These are phyloP conservation scores for Curvularia hawaiiensis DNA, from an alignment of 2,329 filamentous ascomycete genomes.

Conservation along the genomic window DNA sequence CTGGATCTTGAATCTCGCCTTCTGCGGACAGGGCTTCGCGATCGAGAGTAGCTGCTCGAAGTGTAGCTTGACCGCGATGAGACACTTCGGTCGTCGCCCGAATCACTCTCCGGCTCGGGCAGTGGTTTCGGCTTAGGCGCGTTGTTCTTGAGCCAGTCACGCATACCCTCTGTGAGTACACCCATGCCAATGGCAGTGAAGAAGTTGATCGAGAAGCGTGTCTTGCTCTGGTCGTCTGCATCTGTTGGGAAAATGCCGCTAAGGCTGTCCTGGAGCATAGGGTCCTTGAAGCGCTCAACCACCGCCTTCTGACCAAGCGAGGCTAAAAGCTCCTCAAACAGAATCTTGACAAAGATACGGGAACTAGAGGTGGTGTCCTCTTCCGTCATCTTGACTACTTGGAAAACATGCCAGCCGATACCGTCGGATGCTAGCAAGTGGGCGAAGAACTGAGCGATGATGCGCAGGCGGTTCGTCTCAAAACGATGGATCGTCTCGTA, in stretches of 20 bases:
- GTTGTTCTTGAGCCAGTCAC: slow-evolving; percentile 80
- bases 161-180: slow-evolving; percentile 90
- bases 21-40: slow-evolving; percentile 28
- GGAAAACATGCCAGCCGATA: slow-evolving; percentile 89
- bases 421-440: slow-evolving; percentile 87
- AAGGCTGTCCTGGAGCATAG: slow-evolving; percentile 73
- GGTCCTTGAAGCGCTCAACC: slow-evolving; percentile 76
- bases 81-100: slow-evolving; percentile 40
- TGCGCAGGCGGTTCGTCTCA: slow-evolving; percentile 92
- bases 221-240: slow-evolving; percentile 78
- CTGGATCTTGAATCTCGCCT: slow-evolving; percentile 31
- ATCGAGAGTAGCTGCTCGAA: slow-evolving; percentile 35
- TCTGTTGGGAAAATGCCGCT: slow-evolving; percentile 89
- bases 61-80: slow-evolving; percentile 44
- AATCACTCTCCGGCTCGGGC: slow-evolving; percentile 43
- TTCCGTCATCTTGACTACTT: slow-evolving; percentile 86
- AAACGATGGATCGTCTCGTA: slow-evolving; percentile 98
- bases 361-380: slow-evolving; percentile 96
- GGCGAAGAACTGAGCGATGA: slow-evolving; percentile 93
- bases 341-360: slow-evolving; percentile 97
- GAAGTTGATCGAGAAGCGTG: slow-evolving; percentile 98
- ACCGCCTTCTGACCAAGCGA: slow-evolving; percentile 83
- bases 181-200: slow-evolving; percentile 99
- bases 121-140: slow-evolving; percentile 80
- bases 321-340: slow-evolving; percentile 91